Base-by-base conservation (phyloP, 805 yeast genomes). In the Lipomyces yamadae region DNA sequence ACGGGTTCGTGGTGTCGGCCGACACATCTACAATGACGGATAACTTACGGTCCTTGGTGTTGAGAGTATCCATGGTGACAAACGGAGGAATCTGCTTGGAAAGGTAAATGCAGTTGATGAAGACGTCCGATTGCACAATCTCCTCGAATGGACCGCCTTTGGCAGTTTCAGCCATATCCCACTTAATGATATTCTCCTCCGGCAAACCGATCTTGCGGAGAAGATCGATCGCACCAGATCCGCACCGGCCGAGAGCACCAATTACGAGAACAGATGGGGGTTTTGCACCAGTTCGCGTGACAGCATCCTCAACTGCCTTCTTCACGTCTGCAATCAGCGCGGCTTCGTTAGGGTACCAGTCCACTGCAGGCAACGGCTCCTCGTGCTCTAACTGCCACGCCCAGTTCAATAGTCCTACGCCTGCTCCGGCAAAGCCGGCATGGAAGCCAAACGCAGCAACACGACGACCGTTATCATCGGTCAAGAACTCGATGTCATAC, bases 381-480 rank as follows among this genome's bases (percentile, higher is more conserved):
- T 87, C 91, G 77, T 90, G 88, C 50, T 87, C 79, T 78, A 91
- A 94, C 79, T 94, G 94, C 81, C 90, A 89, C 60, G 96, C 90
- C 97, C 98, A 95, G 79, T 92, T 97, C 78, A 86, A 86, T 61
- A 94, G 83, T 75, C 99, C 99, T 64, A 95, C 81, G 42, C 99
- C 99, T 45, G 99, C 99, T 75, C 99, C 99, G 5, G 98, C 99
- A 78, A 95, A 95, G n/a, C 99, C 99, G 56, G 99, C 99, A 78
- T 94, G 94, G 83, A 86, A 95, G n/a, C 99, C 99, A 77, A 95
- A 95, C 7, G 99, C 99, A 56, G 99, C 99, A 35, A 95, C 99
- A 81, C 99, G 90, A 83, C 99, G 90, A 45, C 98, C 98, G 76
- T 86, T 88, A 74, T 90, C 97, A 78, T 95, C 92, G 78, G 91